phyloP scores from a whole-genome alignment of 192 early-diverging fungal genomes.

The Gamsiella multidivaricata region DNA sequence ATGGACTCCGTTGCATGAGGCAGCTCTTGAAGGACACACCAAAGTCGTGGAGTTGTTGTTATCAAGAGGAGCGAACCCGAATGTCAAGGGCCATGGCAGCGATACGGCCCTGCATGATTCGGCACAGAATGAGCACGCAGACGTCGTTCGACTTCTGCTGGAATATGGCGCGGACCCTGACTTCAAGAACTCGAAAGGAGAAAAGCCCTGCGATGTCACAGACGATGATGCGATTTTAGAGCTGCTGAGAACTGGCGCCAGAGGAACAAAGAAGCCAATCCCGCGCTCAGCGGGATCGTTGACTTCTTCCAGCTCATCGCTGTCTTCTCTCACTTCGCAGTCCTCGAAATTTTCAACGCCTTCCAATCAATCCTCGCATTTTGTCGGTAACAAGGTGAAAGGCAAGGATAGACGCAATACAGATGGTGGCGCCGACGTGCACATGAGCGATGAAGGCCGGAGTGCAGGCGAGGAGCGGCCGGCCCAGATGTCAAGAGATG shows the following conservation, averaged over 20 bases:
- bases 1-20: conserved; percentile 73
- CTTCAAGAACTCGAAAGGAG: conserved; percentile 60
- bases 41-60: conserved; percentile 58
- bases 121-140: conserved; percentile 64
- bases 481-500: conserved; percentile 67
- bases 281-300: background rate
- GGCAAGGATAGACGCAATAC: conserved; percentile 5
- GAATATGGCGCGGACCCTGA: conserved; percentile 61
- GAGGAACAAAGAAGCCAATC: conserved; percentile 31
- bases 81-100: conserved; percentile 66
- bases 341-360: conserved; percentile 12
- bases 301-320: conserved; percentile 10
- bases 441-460: conserved; percentile 49
- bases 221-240: conserved; percentile 42
- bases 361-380: background rate
- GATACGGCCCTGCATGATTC: conserved; percentile 77
- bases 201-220: conserved; percentile 66
- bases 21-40: conserved; percentile 59
- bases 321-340: conserved; percentile 11
- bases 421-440: conserved; percentile 29
- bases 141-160: conserved; percentile 58
- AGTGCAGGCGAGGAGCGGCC: conserved; percentile 42
- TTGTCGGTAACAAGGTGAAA: conserved; percentile 2
- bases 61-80: conserved; percentile 69
- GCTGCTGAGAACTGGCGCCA: conserved; percentile 37